Percentiles rank a stretch among this genome's conserved stretches.
Conservation (phyloP, 345 rosid genomes). For the Trapa bicornis region DNA sequence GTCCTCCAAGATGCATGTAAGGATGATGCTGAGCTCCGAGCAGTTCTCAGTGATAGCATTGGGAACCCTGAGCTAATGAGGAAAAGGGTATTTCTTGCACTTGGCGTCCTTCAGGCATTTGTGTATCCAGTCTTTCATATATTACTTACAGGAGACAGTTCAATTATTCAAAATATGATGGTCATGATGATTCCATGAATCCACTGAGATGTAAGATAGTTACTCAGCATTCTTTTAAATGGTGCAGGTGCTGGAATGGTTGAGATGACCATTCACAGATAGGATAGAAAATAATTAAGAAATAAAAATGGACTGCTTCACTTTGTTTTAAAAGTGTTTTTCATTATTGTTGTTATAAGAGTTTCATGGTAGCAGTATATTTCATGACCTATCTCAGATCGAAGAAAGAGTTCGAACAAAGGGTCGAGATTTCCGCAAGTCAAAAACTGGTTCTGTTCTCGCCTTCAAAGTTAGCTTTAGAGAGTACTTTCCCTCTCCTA, state of each 20-base stretch:
- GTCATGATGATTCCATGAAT: neutral
- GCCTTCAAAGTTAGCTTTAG: conserved; percentile 90
- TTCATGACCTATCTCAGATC: conserved; percentile 28
- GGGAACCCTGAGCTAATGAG: conserved; percentile 86
- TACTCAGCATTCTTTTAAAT: no score
- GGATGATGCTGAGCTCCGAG: conserved; percentile 69
- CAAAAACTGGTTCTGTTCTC: conserved; percentile 72
- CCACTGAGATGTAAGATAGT: neutral
- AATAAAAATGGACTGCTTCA: neutral
- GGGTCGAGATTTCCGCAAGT: conserved; percentile 60
- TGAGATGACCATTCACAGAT: neutral
- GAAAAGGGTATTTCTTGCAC: conserved; percentile 35
- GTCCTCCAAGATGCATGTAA: conserved; percentile 69
- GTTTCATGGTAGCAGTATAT: neutral
- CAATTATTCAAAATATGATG: no score
- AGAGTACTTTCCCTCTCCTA: conserved; percentile 31
- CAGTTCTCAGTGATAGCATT: conserved; percentile 79
- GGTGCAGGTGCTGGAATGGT: no score
- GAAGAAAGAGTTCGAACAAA: conserved; percentile 68
- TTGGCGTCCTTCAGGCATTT: neutral
- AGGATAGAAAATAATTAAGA: neutral
- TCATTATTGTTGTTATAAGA: neutral
- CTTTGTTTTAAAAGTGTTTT: neutral
- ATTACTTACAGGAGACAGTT: neutral
- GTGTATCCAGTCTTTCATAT: neutral